Conservation (phyloP, 1,284 basidiomycete species). For the Leccinum insolens region DNA sequence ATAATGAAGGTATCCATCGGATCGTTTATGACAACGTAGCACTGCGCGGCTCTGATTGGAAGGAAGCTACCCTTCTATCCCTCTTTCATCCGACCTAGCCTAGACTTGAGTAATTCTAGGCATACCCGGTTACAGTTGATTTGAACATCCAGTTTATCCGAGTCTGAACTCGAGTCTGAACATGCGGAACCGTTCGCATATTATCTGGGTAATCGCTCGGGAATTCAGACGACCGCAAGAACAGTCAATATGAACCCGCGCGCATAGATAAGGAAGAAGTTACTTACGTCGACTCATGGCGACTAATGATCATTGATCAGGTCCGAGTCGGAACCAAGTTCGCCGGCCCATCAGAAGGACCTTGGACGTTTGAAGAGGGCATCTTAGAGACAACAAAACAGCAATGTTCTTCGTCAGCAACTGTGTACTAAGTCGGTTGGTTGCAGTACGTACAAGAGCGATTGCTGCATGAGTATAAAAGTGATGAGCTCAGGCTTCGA, state of each 20-base stretch:
- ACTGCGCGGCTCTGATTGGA: too few species aligned
- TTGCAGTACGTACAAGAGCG: not conserved
- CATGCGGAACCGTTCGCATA: not conserved
- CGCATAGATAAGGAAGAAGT: not conserved
- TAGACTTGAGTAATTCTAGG: too few species aligned
- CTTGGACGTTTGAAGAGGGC: not conserved
- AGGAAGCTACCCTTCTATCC: too few species aligned
- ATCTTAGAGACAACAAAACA: not conserved
- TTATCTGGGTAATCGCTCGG: not conserved
- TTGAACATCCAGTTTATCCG: not conserved
- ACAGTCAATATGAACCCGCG: not conserved
- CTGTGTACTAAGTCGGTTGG: not conserved
- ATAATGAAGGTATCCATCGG: too few species aligned
- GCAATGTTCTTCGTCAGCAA: not conserved
- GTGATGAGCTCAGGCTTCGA: not conserved
- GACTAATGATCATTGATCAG: too few species aligned
- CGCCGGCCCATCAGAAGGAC: not conserved
- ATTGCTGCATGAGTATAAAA: not conserved
- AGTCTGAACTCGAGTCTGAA: too few species aligned
- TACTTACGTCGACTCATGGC: not conserved
- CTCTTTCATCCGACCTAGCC: too few species aligned
- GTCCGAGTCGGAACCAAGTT: too few species aligned
- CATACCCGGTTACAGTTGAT: not conserved
- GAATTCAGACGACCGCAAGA: not conserved
- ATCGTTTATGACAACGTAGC: too few species aligned